phyloP scores from a whole-genome alignment of 2,329 filamentous ascomycete species.

The Ploettnerulaceae sp. region DNA sequence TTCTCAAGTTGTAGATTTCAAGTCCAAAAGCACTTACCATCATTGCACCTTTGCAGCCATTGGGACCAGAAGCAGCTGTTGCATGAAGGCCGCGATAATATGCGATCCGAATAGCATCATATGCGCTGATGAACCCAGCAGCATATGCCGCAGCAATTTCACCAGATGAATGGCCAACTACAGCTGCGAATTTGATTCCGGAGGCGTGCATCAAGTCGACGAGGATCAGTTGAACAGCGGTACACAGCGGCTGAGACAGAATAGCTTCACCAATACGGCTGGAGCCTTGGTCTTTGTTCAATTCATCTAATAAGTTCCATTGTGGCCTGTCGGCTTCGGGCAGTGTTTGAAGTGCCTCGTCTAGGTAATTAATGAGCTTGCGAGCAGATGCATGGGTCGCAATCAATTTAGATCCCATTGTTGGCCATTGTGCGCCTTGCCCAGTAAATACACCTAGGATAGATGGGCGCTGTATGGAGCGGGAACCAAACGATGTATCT shows the following conservation, averaged over 20 bases:
- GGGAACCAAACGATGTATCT: too few relatives aligned
- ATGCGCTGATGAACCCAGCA: slow-evolving; percentile 32
- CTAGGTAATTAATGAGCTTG: slow-evolving; percentile 13
- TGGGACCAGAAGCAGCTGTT: slow-evolving; percentile 24
- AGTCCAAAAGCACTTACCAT: too few relatives aligned
- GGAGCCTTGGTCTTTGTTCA: slow-evolving; percentile 19
- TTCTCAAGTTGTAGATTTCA: too few relatives aligned
- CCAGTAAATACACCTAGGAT: slow-evolving; percentile 22
- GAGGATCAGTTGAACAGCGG: slow-evolving; percentile 43
- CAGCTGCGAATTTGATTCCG: slow-evolving; percentile 36
- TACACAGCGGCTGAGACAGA: slow-evolving; percentile 39
- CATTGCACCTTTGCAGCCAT: slow-evolving; percentile 41
- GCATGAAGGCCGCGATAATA: slow-evolving; percentile 37
- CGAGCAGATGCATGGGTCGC: not conserved
- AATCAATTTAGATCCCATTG: slow-evolving; percentile 20
- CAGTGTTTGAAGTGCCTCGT: slow-evolving; percentile 29
- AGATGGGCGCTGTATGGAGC: too few relatives aligned
- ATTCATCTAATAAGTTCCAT: slow-evolving; percentile 20
- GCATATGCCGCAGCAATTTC: slow-evolving; percentile 46
- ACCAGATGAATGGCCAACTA: slow-evolving; percentile 43
- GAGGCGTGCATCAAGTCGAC: slow-evolving; percentile 40
- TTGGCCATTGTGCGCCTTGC: slow-evolving; percentile 24
- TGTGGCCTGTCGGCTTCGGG: slow-evolving; percentile 8
- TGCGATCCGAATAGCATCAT: slow-evolving; percentile 40
- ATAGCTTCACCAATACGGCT: slow-evolving; percentile 23